Conservation (phyloP, 768 basidiomycete genomes). For the Termitomyces sp. region DNA sequence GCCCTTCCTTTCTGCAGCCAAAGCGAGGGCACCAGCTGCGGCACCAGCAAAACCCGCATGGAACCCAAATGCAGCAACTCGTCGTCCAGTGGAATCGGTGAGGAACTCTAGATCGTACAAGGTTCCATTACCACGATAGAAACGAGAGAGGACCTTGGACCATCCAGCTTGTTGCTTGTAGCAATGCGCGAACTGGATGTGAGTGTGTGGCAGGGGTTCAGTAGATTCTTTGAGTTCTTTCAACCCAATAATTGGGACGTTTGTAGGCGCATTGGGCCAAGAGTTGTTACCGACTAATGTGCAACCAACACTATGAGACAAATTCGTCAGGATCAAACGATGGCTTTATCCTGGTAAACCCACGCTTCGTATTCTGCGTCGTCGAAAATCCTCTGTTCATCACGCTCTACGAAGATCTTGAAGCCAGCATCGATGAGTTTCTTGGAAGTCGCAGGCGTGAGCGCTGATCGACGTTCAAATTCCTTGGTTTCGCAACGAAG, state of each 20-base stretch:
- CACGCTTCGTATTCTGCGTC: constrained; percentile 92
- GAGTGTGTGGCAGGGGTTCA: constrained; percentile 85
- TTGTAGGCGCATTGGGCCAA: constrained; percentile 78
- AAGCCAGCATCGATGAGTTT: constrained; percentile 87
- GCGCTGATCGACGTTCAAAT: constrained; percentile 88
- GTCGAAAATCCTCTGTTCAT: constrained; percentile 91
- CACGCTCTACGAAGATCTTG: constrained; percentile 87
- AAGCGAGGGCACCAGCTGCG: constrained; percentile 83
- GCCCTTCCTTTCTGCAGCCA: constrained; percentile 62
- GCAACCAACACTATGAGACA: constrained; percentile 74
- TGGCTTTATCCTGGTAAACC: constrained; percentile 25
- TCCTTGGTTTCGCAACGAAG: constrained; percentile 96
- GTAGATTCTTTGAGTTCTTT: constrained; percentile 90
- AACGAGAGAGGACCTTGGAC: constrained; percentile 81
- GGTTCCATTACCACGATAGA: constrained; percentile 76
- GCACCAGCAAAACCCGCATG: constrained; percentile 99
- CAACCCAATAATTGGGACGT: constrained; percentile 85
- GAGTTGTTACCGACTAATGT: constrained; percentile 81
- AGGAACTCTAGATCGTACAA: constrained; percentile 97
- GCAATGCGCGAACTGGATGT: constrained; percentile 98
- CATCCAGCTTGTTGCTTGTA: constrained; percentile 96
- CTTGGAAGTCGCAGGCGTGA: constrained; percentile 90
- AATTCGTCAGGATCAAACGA: constrained; percentile 3
- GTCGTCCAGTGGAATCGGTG: constrained; percentile 75
- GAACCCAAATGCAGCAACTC: constrained; percentile 97